Base-by-base conservation (phyloP, 768 basidiomycete species). In the Royoungia palumana region DNA sequence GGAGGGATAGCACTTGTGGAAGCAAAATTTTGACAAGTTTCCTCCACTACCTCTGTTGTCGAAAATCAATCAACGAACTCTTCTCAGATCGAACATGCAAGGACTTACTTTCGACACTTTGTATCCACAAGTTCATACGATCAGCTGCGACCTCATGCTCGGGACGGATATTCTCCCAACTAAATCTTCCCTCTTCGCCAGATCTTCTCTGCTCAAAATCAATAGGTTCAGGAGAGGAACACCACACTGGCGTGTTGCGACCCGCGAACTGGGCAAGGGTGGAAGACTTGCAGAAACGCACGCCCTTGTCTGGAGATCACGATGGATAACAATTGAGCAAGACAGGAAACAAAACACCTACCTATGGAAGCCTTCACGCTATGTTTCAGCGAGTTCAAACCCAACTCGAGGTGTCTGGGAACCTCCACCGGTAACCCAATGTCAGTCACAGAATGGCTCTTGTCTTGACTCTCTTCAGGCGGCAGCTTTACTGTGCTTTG, bases 121-220 rank as follows among this genome's bases (percentile, higher is more conserved):
- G 79, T 68, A 89, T 85, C 90, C 90, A 92, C 44, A 85, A 70
- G 2, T 81, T 77, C 85, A 92, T 83, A 44, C 89, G 74, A 56
- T 92, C 87, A 3, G 71, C 53, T 13, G 65, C 67, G 4, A 64
- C 54, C 39, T 67, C 63, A 17, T 52, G 57, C 40, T 67, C 65
- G 5, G 65, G 63, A 5, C 66, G 61, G 17, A 69, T 69, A 19
- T 67, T 53, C 46, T 67, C 66, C 63, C 68, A 67, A 28, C 66
- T 67, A 37, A 67, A 67, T 24, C 66, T 56, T 25, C 68, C 66
- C 44, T 61, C 67, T 35, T 67, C 66, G 20, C 54, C 57, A 24
- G 67, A 69, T 17, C 62, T 55, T 44, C 67, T 55, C 42, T 69
- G 51, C 47, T 67, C 67, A 35, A 67, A 69, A 28, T 67, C 66